Evolutionary conservation across 148 eudicot species (phyloP).

Genomic region (Rhododendron vialii): DNA sequence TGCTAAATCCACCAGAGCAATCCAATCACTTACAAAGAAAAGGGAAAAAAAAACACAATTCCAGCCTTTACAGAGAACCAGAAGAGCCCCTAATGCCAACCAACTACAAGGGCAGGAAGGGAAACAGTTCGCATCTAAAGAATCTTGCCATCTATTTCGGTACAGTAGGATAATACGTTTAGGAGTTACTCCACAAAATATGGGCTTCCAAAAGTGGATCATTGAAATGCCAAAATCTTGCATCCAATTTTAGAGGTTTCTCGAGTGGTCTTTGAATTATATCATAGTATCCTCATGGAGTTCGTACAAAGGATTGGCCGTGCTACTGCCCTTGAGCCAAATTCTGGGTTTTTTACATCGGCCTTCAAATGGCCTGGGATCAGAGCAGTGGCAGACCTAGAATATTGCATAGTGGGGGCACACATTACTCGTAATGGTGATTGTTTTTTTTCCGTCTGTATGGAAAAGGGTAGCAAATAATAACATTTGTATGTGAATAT

Average conservation of each 20-base stretch:
- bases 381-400: background rate
- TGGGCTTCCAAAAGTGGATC: background rate
- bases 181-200: background rate
- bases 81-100: background rate
- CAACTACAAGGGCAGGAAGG: background rate
- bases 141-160: too few species aligned
- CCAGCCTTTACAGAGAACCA: background rate
- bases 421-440: background rate
- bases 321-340: background rate
- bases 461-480: background rate
- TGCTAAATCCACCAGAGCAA: background rate
- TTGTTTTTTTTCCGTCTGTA: too few species aligned
- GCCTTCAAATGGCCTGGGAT: background rate
- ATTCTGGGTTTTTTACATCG: background rate
- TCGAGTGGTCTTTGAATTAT: background rate
- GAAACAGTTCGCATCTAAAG: background rate
- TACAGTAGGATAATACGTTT: background rate
- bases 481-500: background rate
- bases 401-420: background rate
- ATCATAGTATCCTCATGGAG: background rate
- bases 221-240: background rate
- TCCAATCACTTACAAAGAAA: background rate
- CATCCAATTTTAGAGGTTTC: background rate
- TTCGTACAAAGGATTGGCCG: background rate
- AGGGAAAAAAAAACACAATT: background rate